Evolutionary conservation across 1,284 basidiomycete species (phyloP), one percentile per base, ranked within the genome.

Genomic region (Puccinia hordei): DNA sequence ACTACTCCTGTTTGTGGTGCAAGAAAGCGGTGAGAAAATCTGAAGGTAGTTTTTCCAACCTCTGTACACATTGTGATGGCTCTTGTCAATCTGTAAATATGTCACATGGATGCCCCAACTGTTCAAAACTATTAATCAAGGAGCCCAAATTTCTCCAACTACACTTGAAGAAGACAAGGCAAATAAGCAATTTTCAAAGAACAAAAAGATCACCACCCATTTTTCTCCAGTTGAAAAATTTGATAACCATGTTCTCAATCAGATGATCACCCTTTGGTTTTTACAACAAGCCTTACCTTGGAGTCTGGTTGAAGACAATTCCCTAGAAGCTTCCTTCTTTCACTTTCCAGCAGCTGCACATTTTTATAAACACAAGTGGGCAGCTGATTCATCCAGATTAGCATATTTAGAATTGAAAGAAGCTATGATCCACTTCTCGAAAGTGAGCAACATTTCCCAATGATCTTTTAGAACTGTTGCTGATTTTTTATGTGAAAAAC

Each of bases 61-160:
- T 66, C 10, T 19, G 63, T 22, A 66, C 63, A n/a, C 63, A 66
- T 66, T n/a, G 35, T 41, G 63, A 66, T 66, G 63, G 63, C 1
- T 66, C 63, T 66, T 17, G 41, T 66, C 63, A 66, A 41, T n/a
- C 4, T n/a, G 63, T 35, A 41, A 66, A 35, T 9, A 46, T n/a
- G 22, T 66, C 63, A 41, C 12, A 24, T 44, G 63, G 63, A 12
- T 66, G 63, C 13, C 63, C 38, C 19, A 66, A 66, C 6, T 35
- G 63, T 66, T 35, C n/a, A 19, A 17, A 44, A n/a, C 57, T 27
- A 59, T 59, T 9, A 4, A 59, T 27, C 12, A 9, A 15, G 57
- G 57, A 41, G 63, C 63, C 33, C 41, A 66, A 30, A 4, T 66
- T 8, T 35, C 63, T 10, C 41, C 41, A 24, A 63, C 61, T 9